phyloP scores from a whole-genome alignment of 2,329 filamentous ascomycete species.

The Colletotrichum sp. region DNA sequence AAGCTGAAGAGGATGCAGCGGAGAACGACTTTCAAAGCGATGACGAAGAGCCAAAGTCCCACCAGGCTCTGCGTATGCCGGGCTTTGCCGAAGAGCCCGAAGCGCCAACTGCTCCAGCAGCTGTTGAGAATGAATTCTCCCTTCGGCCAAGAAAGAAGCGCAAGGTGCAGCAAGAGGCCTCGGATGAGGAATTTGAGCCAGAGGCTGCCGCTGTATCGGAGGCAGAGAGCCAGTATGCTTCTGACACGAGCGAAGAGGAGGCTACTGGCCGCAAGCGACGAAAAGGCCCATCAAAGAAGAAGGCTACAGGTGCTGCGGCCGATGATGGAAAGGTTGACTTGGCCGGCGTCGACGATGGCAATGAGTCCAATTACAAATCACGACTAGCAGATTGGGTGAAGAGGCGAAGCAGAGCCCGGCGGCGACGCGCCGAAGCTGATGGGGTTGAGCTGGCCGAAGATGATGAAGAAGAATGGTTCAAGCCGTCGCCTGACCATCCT shows the following conservation, averaged over 20 bases:
- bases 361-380: conserved; percentile 79
- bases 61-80: conserved; percentile 75
- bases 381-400: conserved; percentile 79
- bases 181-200: conserved; percentile 53
- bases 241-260: conserved; percentile 41
- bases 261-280: conserved; percentile 43
- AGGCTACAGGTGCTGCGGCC: conserved; percentile 24
- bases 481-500: conserved; percentile 81
- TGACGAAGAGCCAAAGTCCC: conserved; percentile 62
- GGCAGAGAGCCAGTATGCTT: conserved; percentile 25
- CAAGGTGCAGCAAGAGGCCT: conserved; percentile 39
- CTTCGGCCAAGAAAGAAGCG: conserved; percentile 64
- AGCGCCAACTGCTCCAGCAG: conserved; percentile 18
- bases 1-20: conserved; percentile 78
- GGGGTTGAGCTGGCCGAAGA: conserved; percentile 46
- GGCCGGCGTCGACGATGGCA: conserved; percentile 81
- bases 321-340: conserved; percentile 47
- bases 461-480: conserved; percentile 73
- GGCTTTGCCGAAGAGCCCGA: conserved; percentile 66
- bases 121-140: conserved; percentile 59
- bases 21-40: conserved; percentile 49
- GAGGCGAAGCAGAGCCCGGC: conserved; percentile 46
- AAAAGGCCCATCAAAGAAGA: conserved; percentile 52
- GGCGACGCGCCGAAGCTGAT: conserved; percentile 36
- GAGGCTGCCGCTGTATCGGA: conserved; percentile 24